Evolutionary conservation across 2,329 filamentous ascomycete species (phyloP).

Genomic region (Colletotrichum truncatum): DNA sequence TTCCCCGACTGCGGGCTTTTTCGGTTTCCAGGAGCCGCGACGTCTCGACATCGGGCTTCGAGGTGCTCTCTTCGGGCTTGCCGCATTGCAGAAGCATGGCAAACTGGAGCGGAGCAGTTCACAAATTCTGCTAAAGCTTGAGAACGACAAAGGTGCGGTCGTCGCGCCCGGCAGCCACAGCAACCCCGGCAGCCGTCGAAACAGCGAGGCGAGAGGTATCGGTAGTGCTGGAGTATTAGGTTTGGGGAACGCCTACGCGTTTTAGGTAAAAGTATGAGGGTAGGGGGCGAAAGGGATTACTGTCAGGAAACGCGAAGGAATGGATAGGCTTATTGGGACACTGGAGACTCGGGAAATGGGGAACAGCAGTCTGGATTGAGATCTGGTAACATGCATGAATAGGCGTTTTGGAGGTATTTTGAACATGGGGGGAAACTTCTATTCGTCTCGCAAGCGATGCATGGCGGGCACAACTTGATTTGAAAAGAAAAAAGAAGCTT

Average conservation of each 20-base stretch:
- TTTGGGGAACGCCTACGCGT: slow-evolving; percentile 13
- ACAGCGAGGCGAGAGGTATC: slow-evolving; percentile 18
- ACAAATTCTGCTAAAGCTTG: slow-evolving; percentile 13
- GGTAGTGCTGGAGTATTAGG: slow-evolving; percentile 16
- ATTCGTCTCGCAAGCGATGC: slow-evolving; percentile 9
- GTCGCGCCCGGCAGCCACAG: slow-evolving; percentile 11
- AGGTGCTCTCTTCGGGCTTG: slow-evolving; percentile 22
- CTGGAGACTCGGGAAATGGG: background rate
- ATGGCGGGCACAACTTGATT: background rate
- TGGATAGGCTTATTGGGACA: background rate
- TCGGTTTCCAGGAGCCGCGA: slow-evolving; percentile 31
- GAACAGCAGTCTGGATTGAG: background rate
- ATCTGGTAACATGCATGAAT: background rate
- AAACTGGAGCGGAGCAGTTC: slow-evolving; percentile 12
- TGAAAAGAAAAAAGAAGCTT: background rate
- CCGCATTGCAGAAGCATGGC: background rate
- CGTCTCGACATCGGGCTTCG: slow-evolving; percentile 23
- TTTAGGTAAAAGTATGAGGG: background rate
- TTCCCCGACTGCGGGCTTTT: slow-evolving; percentile 31
- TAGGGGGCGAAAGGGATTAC: background rate
- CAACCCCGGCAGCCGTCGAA: slow-evolving; percentile 2
- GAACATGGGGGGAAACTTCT: background rate
- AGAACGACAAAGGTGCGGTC: slow-evolving; percentile 19
- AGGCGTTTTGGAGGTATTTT: background rate
- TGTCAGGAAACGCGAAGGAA: background rate